Base-by-base conservation (phyloP, 768 basidiomycete genomes). In the Mrakia frigida region DNA sequence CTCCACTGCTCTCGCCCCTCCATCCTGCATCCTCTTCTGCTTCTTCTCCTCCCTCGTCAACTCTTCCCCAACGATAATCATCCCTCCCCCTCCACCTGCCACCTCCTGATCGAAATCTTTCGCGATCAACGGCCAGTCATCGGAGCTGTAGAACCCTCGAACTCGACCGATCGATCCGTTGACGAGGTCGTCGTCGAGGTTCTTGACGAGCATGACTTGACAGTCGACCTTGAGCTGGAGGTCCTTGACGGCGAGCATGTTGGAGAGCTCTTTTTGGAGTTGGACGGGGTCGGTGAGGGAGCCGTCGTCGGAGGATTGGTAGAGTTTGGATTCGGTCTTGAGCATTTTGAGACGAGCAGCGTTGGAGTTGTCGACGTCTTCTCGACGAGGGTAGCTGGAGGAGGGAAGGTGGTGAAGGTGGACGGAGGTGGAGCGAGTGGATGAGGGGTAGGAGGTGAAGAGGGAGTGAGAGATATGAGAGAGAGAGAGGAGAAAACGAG, bases 141-240 rank as follows among this genome's bases (percentile, higher is more conserved):
- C 77, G 90, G 89, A 50, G 85, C 84, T 80, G 43, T 78, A 80
- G 82, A 99, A 99, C 5, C 88, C 87, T 39, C 91, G 80, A 28
- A 99, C 87, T 59, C 88, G 89, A 13, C 97, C 97, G 87, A 97
- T 91, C 74, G 90, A 93, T 1, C 97, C 97, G 81, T 99, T 99
- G 63, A 98, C 97, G 11, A 98, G 87, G 3, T 86, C 88, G 41
- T 94, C 93, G 80, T 95, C 92, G 72, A 91, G 85, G 81, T 98
- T 98, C 86, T 98, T 98, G 84, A 94, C 92, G 43, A 97, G 86
- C 94, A 97, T 98, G 6, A 96, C 94, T 83, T 98, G 96, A 10
- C 92, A 90, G 74, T 90, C 90, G 37, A 90, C 81, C 67, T 92
- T 91, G 41, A 99, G 87, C 0, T 82, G 80, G n/a, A 99, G 87